Evolutionary conservation across 768 basidiomycete species (phyloP), one percentile per base, ranked within the genome.

Genomic region (Scleroderma bovista): DNA sequence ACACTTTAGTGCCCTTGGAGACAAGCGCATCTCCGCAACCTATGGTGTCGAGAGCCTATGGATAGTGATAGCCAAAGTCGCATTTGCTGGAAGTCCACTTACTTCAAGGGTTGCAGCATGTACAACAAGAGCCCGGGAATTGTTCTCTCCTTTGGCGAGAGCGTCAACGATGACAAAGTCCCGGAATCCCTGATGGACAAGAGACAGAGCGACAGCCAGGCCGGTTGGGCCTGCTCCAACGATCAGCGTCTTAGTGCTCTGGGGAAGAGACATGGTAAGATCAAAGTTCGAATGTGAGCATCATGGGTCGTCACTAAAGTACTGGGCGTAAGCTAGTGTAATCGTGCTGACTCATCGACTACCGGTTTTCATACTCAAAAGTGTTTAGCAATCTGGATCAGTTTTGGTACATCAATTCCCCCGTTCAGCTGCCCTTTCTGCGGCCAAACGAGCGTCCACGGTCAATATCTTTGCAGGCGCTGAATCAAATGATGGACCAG

Each of bases 21-120:
- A 73, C 51, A 32, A 81, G 57, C 0, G 57, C 41, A 3, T 75
- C 68, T 2, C 72, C 72, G 33, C 72, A 72, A n/a, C 64, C 69
- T 17, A 80, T 65, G 17, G 61, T 63, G 32, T 79, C 71, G 8
- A 81, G 59, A 0, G 72, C 72, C 79, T 80, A 34, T 3, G n/a
- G 13, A n/a, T n/a, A 36, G n/a, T 6, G 34, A 36, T 15, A 36
- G 34, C 34, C 13, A 12, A n/a, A 36, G 34, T 36, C n/a, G 32
- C n/a, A 50, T 1, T 12, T 34, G 38, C 7, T 33, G 36, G 8
- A 38, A 23, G 48, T 17, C 15, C 38, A 60, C 39, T 52, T 23
- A 75, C 78, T 64, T 80, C 79, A 15, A 81, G 63, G 12, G 79
- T 80, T 24, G 76, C 72, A 31, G 79, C 73, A 53, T 81, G 79